Conservation (phyloP, 768 basidiomycete species). For the Russula brevipes region DNA sequence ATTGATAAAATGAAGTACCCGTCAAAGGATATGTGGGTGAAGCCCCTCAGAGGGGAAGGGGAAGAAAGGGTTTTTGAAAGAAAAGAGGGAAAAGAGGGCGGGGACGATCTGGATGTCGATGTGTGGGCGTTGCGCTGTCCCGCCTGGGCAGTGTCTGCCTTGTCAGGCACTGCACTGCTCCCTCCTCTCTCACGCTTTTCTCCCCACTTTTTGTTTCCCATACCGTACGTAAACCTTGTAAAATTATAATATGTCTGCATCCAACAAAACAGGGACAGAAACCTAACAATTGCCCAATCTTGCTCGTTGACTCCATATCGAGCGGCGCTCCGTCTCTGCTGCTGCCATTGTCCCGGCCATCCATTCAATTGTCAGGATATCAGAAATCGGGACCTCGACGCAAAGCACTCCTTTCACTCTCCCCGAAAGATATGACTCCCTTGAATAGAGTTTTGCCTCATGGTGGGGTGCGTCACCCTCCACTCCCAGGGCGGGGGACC, state of each 20-base stretch:
- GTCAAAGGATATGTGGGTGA: background rate
- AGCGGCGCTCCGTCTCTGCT: background rate
- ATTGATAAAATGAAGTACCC: constrained; percentile 1
- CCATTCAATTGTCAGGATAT: no score
- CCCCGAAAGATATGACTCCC: background rate
- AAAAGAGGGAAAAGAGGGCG: constrained; percentile 2
- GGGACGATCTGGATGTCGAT: background rate
- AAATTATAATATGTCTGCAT: background rate
- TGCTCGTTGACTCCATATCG: no score
- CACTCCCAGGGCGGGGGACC: background rate
- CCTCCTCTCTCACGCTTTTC: constrained; percentile 1
- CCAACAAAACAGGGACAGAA: no score
- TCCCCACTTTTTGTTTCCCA: constrained; percentile 1
- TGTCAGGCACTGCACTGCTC: constrained; percentile 2
- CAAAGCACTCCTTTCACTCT: background rate
- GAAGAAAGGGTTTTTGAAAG: background rate
- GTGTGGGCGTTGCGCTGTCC: background rate
- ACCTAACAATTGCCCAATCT: background rate
- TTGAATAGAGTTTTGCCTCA: constrained; percentile 10
- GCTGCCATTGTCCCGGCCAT: no score
- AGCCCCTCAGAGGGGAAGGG: background rate
- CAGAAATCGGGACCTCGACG: background rate
- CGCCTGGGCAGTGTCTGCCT: background rate
- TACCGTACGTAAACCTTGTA: background rate
- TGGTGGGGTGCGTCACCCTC: constrained; percentile 15